Percentiles rank a stretch among this genome's conserved stretches.
phyloP scores from a whole-genome alignment of 345 rosid genomes.

The Salix exigua region DNA sequence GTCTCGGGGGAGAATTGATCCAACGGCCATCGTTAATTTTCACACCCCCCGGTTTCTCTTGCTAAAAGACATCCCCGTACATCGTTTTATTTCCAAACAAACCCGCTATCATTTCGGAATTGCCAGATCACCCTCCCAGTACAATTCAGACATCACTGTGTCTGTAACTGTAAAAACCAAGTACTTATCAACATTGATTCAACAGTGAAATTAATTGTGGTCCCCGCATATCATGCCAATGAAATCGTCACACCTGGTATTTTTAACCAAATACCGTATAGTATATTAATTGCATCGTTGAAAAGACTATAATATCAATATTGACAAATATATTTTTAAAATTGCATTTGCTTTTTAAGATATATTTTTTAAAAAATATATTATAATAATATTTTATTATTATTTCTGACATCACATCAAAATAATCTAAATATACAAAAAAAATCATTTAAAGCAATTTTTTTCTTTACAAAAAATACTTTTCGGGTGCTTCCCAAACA shows the following conservation, averaged over 20 bases:
- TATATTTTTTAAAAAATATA: no score
- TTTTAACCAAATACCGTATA: not conserved
- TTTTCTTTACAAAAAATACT: no score
- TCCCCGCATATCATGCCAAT: not conserved
- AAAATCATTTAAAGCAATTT: no score
- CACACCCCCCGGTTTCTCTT: not conserved
- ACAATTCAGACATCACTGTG: not conserved
- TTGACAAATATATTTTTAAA: no score
- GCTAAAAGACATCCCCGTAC: conserved; percentile 3
- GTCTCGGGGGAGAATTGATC: not conserved
- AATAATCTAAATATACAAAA: no score
- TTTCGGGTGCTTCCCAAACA: no score
- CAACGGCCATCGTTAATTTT: not conserved
- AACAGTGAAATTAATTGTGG: not conserved
- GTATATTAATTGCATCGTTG: not conserved
- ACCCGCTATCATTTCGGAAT: not conserved
- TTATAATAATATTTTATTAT: no score
- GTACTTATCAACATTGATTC: not conserved
- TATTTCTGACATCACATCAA: no score
- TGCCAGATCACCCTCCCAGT: not conserved
- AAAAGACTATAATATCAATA: not conserved
- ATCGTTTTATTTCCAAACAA: not conserved
- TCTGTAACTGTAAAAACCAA: not conserved
- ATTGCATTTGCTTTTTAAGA: no score
- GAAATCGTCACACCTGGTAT: not conserved